Evolutionary conservation across 2,329 filamentous ascomycete species (phyloP).

Genomic region (Coniochaeta ligniaria): DNA sequence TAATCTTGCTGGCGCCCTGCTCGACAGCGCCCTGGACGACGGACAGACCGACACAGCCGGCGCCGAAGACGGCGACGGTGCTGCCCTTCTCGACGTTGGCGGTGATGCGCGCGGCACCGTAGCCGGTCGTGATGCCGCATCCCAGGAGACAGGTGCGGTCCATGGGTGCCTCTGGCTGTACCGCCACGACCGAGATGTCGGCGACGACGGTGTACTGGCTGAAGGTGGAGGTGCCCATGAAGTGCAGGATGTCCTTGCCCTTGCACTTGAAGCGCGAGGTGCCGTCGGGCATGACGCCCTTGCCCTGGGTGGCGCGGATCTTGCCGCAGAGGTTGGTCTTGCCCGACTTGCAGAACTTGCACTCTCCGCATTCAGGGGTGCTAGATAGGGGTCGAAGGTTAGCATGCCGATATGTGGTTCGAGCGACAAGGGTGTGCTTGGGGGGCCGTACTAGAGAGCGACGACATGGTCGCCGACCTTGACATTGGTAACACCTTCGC

Average conservation of each 20-base stretch:
- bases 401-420: conserved; percentile 8
- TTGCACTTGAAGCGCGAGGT: conserved; percentile 92
- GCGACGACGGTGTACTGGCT: conserved; percentile 98
- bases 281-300: conserved; percentile 94
- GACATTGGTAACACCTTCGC: conserved; percentile 90
- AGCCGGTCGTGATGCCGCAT: conserved; percentile 97
- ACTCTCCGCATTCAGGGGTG: conserved; percentile 94
- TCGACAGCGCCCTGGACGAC: conserved; percentile 91
- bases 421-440: conserved; percentile 5
- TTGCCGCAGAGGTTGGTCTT: conserved; percentile 99
- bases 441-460: conserved; percentile 65
- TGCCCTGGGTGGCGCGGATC: conserved; percentile 94
- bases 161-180: conserved; percentile 85
- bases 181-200: conserved; percentile 94
- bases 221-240: conserved; percentile 99
- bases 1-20: conserved; percentile 73
- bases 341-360: conserved; percentile 99
- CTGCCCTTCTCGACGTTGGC: conserved; percentile 86
- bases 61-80: conserved; percentile 88
- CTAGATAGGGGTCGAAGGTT: conserved; percentile 34
- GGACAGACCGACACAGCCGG: conserved; percentile 89
- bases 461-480: conserved; percentile 90
- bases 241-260: conserved; percentile 92
- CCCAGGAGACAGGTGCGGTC: conserved; percentile 93
- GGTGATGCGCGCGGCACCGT: conserved; percentile 90